Conservation (phyloP, 768 basidiomycete genomes). For the Leccinellum rugosiceps region DNA sequence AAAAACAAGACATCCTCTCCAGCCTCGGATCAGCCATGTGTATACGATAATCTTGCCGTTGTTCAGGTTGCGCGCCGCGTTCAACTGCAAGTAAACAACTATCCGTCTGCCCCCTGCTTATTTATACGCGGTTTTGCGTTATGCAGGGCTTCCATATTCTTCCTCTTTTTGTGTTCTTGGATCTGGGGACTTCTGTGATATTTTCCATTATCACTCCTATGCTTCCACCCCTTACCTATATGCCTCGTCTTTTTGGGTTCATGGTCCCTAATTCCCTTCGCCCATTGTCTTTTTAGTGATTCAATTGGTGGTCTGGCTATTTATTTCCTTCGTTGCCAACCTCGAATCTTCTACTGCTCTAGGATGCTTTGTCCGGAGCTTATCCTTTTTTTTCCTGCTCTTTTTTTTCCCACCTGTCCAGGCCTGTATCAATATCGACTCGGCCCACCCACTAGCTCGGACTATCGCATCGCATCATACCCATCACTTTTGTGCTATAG, state of each 20-base stretch:
- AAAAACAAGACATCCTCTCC: slow-evolving; percentile 23
- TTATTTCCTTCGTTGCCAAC: slow-evolving; percentile 13
- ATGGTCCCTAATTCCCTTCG: slow-evolving; percentile 19
- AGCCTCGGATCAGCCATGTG: slow-evolving; percentile 32
- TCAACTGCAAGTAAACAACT: slow-evolving; percentile 17
- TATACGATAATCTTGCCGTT: slow-evolving; percentile 26
- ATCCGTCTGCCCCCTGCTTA: slow-evolving; percentile 29
- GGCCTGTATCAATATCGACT: slow-evolving; percentile 34
- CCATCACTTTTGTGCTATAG: slow-evolving; percentile 26
- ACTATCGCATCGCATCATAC: slow-evolving; percentile 35
- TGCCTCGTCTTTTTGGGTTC: slow-evolving; percentile 23
- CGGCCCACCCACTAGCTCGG: slow-evolving; percentile 25
- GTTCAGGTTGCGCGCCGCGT: slow-evolving; percentile 25
- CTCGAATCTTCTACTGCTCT: not conserved
- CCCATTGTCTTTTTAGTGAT: slow-evolving; percentile 29
- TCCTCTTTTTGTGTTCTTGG: slow-evolving; percentile 38
- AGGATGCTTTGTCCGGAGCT: not conserved
- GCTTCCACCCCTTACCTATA: slow-evolving; percentile 14
- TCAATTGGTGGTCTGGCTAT: slow-evolving; percentile 17
- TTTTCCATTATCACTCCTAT: slow-evolving; percentile 18
- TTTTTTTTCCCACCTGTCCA: not conserved
- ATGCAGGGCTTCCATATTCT: slow-evolving; percentile 29
- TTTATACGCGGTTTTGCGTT: slow-evolving; percentile 29
- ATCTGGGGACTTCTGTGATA: slow-evolving; percentile 36
- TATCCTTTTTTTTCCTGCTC: not conserved